A percentile compares a stretch with the other conserved stretches of the same genome.
These are phyloP conservation scores for Melampsora abietis-canadensis DNA, from an alignment of 1,284 basidiomycete genomes.

Conservation along the genomic window DNA sequence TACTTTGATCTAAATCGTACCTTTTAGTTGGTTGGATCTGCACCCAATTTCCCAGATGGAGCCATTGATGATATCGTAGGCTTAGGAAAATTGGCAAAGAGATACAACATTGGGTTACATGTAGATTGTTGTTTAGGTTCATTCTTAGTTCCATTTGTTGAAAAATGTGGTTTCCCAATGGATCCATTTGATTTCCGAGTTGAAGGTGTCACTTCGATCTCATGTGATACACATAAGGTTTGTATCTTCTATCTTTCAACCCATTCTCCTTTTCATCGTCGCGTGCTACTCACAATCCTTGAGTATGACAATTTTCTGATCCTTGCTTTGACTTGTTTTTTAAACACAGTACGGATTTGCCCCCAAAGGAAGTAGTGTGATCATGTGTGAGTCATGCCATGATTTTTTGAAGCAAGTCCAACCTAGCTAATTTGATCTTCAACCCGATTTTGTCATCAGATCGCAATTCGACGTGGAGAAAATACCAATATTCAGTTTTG, in stretches of 20 bases:
- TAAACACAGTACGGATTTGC: constrained; percentile 68
- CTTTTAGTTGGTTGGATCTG: constrained; percentile 44
- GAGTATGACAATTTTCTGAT: neutral
- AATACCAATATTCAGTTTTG: constrained; percentile 53
- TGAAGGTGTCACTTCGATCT: constrained; percentile 67
- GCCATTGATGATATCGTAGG: constrained; percentile 73
- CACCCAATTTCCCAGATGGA: constrained; percentile 50
- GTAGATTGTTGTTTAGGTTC: constrained; percentile 82
- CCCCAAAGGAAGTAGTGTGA: constrained; percentile 62
- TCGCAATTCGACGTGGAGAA: constrained; percentile 47
- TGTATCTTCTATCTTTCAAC: constrained; percentile 43
- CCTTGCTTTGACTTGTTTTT: constrained; percentile 22
- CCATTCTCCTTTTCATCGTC: neutral
- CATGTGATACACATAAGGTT: constrained; percentile 78
- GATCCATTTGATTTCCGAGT: constrained; percentile 82
- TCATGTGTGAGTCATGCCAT: constrained; percentile 13
- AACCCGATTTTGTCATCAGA: constrained; percentile 45
- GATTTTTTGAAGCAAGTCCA: neutral
- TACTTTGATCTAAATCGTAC: constrained; percentile 8
- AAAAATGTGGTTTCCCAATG: constrained; percentile 57
- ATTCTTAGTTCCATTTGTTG: constrained; percentile 86
- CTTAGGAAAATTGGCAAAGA: constrained; percentile 71
- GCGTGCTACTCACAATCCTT: neutral
- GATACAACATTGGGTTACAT: constrained; percentile 78
- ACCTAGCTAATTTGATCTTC: constrained; percentile 28